phyloP scores from a whole-genome alignment of 805 yeast species.

The Yamadazyma nakazawae region DNA sequence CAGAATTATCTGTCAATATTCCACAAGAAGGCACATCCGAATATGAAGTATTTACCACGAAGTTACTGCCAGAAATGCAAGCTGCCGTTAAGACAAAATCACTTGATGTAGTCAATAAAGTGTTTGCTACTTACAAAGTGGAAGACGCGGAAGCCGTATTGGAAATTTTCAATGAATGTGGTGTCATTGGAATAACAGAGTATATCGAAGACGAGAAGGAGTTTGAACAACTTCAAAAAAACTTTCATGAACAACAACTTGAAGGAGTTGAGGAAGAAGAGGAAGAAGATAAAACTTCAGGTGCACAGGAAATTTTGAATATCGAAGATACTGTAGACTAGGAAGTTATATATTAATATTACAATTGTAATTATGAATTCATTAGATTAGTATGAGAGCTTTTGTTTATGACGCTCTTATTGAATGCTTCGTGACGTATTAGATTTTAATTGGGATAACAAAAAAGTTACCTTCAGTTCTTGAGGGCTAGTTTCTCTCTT shows the following conservation, averaged over 20 bases:
- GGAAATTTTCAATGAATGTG: conserved; percentile 72
- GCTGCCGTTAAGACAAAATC: conserved; percentile 68
- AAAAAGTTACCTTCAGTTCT: conserved; percentile 8
- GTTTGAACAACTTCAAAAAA: conserved; percentile 51
- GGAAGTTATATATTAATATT: background rate
- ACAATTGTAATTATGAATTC: background rate
- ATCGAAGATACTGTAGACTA: conserved; percentile 11
- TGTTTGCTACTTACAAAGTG: conserved; percentile 67
- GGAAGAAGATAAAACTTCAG: conserved; percentile 10
- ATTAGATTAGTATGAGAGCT: too few species aligned
- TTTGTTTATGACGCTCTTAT: background rate
- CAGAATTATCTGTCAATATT: conserved; percentile 65
- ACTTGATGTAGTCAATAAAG: conserved; percentile 78
- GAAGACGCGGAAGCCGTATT: conserved; percentile 78
- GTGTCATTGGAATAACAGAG: conserved; percentile 79
- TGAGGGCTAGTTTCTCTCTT: background rate
- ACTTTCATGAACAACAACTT: conserved; percentile 29
- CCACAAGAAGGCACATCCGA: conserved; percentile 59
- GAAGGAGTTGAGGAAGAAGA: conserved; percentile 2
- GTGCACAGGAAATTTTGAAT: background rate
- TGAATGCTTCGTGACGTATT: background rate
- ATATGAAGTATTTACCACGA: conserved; percentile 51
- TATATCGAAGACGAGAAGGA: conserved; percentile 70
- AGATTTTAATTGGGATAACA: conserved; percentile 11
- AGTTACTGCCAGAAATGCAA: conserved; percentile 62